Conservation (phyloP, 1,284 basidiomycete genomes). For the Malassezia slooffiae region DNA sequence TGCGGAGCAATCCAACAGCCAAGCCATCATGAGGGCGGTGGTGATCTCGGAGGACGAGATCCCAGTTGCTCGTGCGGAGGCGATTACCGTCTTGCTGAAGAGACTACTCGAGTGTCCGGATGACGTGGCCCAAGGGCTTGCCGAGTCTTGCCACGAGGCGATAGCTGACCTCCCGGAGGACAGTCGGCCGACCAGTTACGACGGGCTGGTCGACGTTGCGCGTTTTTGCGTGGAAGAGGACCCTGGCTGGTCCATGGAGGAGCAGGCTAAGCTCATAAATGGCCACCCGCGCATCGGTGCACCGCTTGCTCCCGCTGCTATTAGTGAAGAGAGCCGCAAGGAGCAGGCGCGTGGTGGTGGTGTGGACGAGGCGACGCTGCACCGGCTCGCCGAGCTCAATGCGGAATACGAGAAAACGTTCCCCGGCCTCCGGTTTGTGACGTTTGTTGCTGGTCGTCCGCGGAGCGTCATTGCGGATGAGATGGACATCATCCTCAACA, state of each 20-base stretch:
- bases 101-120: conserved; percentile 23
- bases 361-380: conserved; percentile 25
- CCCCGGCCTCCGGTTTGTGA: conserved; percentile 40
- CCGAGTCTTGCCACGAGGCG: conserved; percentile 25
- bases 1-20: too few relatives aligned
- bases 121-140: conserved; percentile 19
- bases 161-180: conserved; percentile 35
- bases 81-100: conserved; percentile 26
- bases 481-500: conserved; percentile 20
- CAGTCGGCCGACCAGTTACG: conserved; percentile 35
- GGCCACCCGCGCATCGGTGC: conserved; percentile 30
- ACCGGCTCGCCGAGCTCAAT: conserved; percentile 19
- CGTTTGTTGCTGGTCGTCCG: conserved; percentile 47
- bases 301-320: too few relatives aligned
- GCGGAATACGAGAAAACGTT: conserved; percentile 36
- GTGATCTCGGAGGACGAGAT: conserved; percentile 17
- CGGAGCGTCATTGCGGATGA: conserved; percentile 49
- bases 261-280: conserved; percentile 23
- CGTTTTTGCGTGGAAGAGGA: conserved; percentile 45
- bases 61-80: conserved; percentile 21
- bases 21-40: conserved; percentile 3
- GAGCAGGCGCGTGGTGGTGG: too few relatives aligned
- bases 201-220: conserved; percentile 42
- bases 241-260: conserved; percentile 30
- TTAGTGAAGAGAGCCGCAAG: too few relatives aligned